Evolutionary conservation across 148 eudicot genomes (phyloP).

Genomic region (Talinum fruticosum): DNA sequence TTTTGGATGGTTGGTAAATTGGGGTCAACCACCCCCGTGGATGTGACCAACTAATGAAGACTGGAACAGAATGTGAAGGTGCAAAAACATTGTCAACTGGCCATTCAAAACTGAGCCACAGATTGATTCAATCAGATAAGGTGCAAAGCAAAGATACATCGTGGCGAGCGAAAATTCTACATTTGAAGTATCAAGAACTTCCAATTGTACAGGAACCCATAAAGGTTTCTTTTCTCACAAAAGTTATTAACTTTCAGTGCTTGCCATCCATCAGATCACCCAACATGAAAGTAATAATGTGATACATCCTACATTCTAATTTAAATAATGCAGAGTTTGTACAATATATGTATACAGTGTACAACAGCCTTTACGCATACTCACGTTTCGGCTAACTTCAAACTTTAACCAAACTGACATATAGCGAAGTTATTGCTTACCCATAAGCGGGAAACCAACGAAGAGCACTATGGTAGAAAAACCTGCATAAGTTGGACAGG

Average conservation of each 20-base stretch:
- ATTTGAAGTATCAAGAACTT: background rate
- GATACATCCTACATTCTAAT: background rate
- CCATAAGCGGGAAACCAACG: slow-evolving; percentile 91
- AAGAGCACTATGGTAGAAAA: slow-evolving; percentile 97
- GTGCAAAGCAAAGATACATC: background rate
- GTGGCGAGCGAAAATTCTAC: too few relatives aligned
- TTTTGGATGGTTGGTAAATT: background rate
- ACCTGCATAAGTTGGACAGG: slow-evolving; percentile 24
- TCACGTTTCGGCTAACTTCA: background rate
- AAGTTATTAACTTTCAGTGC: background rate
- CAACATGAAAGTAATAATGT: too few relatives aligned
- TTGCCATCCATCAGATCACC: background rate
- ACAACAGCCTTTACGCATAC: background rate
- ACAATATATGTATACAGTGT: background rate
- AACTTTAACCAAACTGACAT: background rate
- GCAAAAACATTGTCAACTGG: background rate
- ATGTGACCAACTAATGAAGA: background rate
- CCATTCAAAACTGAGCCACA: background rate
- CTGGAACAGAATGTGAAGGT: background rate
- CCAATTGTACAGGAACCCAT: background rate
- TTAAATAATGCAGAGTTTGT: background rate
- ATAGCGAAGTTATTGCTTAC: slow-evolving; percentile 41
- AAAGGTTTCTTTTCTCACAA: background rate
- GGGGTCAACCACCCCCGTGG: background rate
- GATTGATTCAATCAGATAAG: background rate